phyloP scores from a whole-genome alignment of 768 basidiomycete genomes.

The Antrodiella citrinella region DNA sequence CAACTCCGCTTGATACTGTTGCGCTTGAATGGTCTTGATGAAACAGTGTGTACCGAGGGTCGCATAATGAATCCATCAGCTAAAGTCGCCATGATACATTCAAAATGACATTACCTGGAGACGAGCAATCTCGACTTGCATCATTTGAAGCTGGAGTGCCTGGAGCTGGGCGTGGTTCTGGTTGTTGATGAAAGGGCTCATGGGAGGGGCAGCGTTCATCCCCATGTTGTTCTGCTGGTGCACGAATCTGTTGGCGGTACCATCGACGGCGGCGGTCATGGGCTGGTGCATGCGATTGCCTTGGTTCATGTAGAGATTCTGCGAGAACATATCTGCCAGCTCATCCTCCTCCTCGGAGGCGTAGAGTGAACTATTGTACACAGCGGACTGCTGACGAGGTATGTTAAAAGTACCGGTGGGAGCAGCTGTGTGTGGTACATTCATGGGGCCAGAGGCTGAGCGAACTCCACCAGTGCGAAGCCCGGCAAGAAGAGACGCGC shows the following conservation, averaged over 20 bases:
- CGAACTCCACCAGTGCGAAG: slow-evolving; percentile 89
- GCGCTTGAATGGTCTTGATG: slow-evolving; percentile 35
- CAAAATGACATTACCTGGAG: slow-evolving; percentile 78
- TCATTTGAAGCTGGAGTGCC: slow-evolving; percentile 74
- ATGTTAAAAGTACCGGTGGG: slow-evolving; percentile 57
- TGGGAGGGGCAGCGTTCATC: slow-evolving; percentile 44
- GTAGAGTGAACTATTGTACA: slow-evolving; percentile 35
- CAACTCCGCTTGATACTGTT: slow-evolving; percentile 53
- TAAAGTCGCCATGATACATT: too few species aligned
- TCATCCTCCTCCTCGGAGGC: slow-evolving; percentile 52
- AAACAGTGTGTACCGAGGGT: too few species aligned
- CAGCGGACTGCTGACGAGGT: slow-evolving; percentile 42
- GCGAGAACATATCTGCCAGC: slow-evolving; percentile 46
- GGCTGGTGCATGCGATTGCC: slow-evolving; percentile 35
- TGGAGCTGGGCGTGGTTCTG: slow-evolving; percentile 42
- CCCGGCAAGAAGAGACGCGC: slow-evolving; percentile 81
- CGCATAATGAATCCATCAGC: too few species aligned
- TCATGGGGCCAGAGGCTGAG: slow-evolving; percentile 42
- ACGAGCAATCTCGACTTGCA: slow-evolving; percentile 76
- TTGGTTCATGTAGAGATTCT: slow-evolving; percentile 40
- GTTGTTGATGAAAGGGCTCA: slow-evolving; percentile 28
- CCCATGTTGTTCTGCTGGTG: slow-evolving; percentile 50
- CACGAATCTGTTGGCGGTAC: slow-evolving; percentile 54
- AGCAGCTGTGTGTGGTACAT: slow-evolving; percentile 61
- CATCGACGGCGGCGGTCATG: slow-evolving; percentile 68